Base-by-base conservation (phyloP, 23 red algal species). In the Gracilaria vermiculophylla region DNA sequence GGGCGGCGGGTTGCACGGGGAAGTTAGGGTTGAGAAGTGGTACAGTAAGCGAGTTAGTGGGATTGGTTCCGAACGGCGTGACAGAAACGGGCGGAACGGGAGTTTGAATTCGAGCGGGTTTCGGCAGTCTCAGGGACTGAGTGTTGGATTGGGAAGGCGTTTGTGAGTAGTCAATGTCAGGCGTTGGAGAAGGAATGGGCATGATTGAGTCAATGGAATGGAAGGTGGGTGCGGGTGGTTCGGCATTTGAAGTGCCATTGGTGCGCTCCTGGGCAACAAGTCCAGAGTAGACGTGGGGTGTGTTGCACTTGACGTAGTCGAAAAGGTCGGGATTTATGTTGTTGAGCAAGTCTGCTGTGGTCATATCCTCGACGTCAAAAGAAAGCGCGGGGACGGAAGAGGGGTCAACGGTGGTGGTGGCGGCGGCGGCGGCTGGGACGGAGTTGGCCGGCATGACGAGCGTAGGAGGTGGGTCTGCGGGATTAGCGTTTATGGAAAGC, bases 281-380 rank as follows among this genome's bases (percentile, higher is more conserved):
- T 27, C 67, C 67, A 7, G 67, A 73, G 17, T 73, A 73, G 14
- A 73, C 67, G 14, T 73, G 67, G 36, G 67, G 67, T 16, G 67
- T 73, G 40, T 73, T 73, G 17, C 42, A 73, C 23, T 73, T 73
- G 39, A 73, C 67, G 20, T 73, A 73, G 67, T 73, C 67, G 1
- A 73, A 20, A 39, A 73, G 67, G 37, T 73, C 67, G 40, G 67
- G 67, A 20, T 73, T 73, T 4, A 73, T 73, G 36, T 73, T 48
- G 37, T 73, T 73, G 67, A 73, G 67, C 20, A 73, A 40, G 31
- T 73, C 67, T 33, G 67, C 9, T 48, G 67, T 73, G 67, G 67
- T 45, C 39, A 73, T 48, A 28, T 73, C 67, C 20, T 48, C 67
- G 17, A 73, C 37, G 32, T 73, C 67, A 40, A 73, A 73, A 40